A percentile compares a stretch with the other conserved stretches of the same genome.
These are phyloP conservation scores for Thecaphora thlaspeos DNA, from an alignment of 1,284 basidiomycete species.

Conservation along the genomic window DNA sequence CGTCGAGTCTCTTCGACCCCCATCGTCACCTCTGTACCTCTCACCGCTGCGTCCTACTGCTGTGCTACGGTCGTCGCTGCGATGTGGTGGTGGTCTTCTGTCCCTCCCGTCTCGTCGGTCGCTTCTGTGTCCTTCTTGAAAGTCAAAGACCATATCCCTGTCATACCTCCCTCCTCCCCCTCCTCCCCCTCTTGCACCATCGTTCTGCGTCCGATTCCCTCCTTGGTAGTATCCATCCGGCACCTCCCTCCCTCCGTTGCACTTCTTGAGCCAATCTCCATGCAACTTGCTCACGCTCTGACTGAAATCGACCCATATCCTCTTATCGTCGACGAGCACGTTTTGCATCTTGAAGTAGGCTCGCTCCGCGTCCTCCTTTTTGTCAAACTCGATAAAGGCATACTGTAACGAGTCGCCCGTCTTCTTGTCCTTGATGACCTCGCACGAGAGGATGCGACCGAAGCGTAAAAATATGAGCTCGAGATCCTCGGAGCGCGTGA, in stretches of 20 bases:
- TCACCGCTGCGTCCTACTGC: too few species aligned
- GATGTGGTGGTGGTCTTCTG: too few species aligned
- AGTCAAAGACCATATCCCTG: conserved; percentile 25
- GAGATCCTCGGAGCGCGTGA: conserved; percentile 90
- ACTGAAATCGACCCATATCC: conserved; percentile 95
- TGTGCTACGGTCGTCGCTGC: too few species aligned
- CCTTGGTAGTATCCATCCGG: conserved; percentile 34
- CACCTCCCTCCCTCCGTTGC: conserved; percentile 41
- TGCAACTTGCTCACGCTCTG: conserved; percentile 71
- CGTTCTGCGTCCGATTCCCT: conserved; percentile 1
- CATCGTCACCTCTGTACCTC: too few species aligned
- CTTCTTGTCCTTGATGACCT: conserved; percentile 91
- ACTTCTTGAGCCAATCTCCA: conserved; percentile 59
- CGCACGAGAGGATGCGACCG: conserved; percentile 91
- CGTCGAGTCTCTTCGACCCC: too few species aligned
- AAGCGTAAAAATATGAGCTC: conserved; percentile 97
- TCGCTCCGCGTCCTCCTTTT: conserved; percentile 83
- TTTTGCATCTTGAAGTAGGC: conserved; percentile 99
- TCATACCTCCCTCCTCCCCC: conserved; percentile 2
- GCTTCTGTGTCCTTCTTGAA: not conserved
- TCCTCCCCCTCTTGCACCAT: not conserved
- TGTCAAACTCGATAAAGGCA: conserved; percentile 98
- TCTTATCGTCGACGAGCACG: conserved; percentile 93
- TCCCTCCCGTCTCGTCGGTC: not conserved
- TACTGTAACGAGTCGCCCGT: conserved; percentile 96